These are phyloP conservation scores for Penicillium sp. DNA, from an alignment of 2,329 filamentous ascomycete genomes.

Conservation along the genomic window DNA sequence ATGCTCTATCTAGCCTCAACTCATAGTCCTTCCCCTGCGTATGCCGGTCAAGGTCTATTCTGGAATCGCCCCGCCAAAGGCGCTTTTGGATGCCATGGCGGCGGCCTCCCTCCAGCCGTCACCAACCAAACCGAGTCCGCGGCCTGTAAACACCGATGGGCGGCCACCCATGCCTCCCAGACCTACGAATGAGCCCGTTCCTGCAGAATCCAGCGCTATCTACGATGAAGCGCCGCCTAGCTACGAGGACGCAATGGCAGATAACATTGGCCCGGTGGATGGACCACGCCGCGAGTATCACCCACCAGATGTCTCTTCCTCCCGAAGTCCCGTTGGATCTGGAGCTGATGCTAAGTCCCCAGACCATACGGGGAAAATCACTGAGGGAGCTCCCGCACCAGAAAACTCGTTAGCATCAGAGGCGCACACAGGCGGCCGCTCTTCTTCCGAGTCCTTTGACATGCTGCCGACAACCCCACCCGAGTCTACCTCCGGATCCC, in stretches of 20 bases:
- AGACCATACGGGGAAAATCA: slow-evolving; percentile 27
- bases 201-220: slow-evolving; percentile 20
- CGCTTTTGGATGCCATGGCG: slow-evolving; percentile 63
- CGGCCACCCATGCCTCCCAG: slow-evolving; percentile 41
- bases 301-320: slow-evolving; percentile 36
- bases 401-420: slow-evolving; percentile 21
- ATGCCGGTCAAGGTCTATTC: slow-evolving; percentile 79
- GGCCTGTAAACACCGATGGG: slow-evolving; percentile 19
- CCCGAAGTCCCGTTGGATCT: slow-evolving; percentile 27
- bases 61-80: slow-evolving; percentile 73
- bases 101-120: slow-evolving; percentile 25
- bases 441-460: slow-evolving; percentile 38
- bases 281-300: slow-evolving; percentile 55
- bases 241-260: slow-evolving; percentile 88
- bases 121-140: slow-evolving; percentile 16
- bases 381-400: slow-evolving; percentile 23
- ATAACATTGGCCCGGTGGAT: slow-evolving; percentile 66
- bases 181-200: slow-evolving; percentile 24
- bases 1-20: slow-evolving; percentile 53
- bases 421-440: slow-evolving; percentile 19
- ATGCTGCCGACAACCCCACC: slow-evolving; percentile 36
- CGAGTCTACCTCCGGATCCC: slow-evolving; percentile 33
- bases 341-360: slow-evolving; percentile 37
- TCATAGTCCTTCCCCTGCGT: slow-evolving; percentile 69
- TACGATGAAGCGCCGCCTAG: slow-evolving; percentile 80